A percentile compares a stretch with the other conserved stretches of the same genome.
Evolutionary conservation across 108 stramenopile genomes (phyloP).

Genomic region (Nitzschia palea): DNA sequence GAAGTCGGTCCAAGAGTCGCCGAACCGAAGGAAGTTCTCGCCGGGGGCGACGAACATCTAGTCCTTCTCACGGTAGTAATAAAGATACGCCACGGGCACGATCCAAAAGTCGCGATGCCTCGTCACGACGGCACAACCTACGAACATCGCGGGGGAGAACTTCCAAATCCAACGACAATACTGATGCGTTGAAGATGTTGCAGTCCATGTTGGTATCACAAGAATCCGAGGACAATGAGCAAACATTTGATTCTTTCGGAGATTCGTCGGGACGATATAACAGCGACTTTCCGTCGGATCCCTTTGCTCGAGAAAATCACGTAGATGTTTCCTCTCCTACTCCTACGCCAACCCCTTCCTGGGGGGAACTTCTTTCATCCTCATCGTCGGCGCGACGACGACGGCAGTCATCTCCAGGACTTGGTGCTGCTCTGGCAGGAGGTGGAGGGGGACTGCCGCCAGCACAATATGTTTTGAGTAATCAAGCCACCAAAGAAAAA

Average conservation of each 20-base stretch:
- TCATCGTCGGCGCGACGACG: too few species aligned
- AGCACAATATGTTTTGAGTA: background rate
- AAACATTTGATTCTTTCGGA: too few species aligned
- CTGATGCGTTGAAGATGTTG: background rate
- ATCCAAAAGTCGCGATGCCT: background rate
- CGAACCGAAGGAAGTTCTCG: background rate
- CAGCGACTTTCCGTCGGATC: too few species aligned
- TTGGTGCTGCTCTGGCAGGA: background rate
- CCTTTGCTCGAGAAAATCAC: too few species aligned
- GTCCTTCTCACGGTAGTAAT: background rate
- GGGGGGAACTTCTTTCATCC: too few species aligned
- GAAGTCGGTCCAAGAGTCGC: background rate
- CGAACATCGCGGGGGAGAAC: background rate
- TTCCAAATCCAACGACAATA: background rate
- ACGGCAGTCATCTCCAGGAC: too few species aligned
- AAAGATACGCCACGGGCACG: background rate
- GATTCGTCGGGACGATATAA: too few species aligned
- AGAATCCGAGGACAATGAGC: background rate
- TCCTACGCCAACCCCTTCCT: too few species aligned
- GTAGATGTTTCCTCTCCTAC: too few species aligned
- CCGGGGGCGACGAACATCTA: background rate
- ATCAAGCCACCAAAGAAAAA: background rate
- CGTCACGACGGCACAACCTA: background rate
- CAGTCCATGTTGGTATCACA: background rate
- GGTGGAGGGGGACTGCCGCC: too few species aligned